These are phyloP conservation scores for Lactifluus rugatus DNA, from an alignment of 768 basidiomycete genomes.

Conservation along the genomic window DNA sequence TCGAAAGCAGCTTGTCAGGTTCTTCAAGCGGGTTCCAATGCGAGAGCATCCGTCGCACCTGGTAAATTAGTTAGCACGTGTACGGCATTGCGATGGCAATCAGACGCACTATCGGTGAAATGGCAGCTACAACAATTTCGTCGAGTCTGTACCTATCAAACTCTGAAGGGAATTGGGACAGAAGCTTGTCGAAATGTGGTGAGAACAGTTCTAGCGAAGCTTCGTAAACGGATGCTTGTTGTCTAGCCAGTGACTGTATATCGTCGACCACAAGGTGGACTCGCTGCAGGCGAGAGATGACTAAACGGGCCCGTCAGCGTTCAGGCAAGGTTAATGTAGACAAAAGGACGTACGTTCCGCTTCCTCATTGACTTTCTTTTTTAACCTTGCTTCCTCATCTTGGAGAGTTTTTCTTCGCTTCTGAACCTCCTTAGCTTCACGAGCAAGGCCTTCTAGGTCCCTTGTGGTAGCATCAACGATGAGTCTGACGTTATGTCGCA, in stretches of 20 bases:
- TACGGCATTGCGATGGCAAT: neutral
- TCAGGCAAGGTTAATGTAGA: neutral
- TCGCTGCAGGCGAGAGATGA: conserved; percentile 68
- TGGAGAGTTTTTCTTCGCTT: conserved; percentile 66
- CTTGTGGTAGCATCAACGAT: conserved; percentile 75
- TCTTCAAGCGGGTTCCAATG: conserved; percentile 80
- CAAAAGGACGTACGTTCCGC: conserved; percentile 49
- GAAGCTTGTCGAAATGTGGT: conserved; percentile 61
- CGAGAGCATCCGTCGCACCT: conserved; percentile 62
- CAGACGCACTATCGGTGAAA: conserved; percentile 57
- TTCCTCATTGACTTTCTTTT: conserved; percentile 63
- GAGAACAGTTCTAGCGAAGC: conserved; percentile 66
- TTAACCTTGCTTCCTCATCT: conserved; percentile 60
- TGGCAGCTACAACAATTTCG: conserved; percentile 87
- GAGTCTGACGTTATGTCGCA: conserved; percentile 90
- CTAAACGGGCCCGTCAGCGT: conserved; percentile 31
- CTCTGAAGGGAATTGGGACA: conserved; percentile 58
- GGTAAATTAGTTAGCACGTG: neutral
- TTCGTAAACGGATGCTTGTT: conserved; percentile 57
- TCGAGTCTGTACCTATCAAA: conserved; percentile 75
- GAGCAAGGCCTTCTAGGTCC: conserved; percentile 80
- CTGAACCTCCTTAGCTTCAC: conserved; percentile 77
- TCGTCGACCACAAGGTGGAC: conserved; percentile 68
- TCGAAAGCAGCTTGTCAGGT: conserved; percentile 53
- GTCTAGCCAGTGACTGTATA: conserved; percentile 54